Conservation (phyloP, 306 rosid species). For the Cajanus cajan region DNA sequence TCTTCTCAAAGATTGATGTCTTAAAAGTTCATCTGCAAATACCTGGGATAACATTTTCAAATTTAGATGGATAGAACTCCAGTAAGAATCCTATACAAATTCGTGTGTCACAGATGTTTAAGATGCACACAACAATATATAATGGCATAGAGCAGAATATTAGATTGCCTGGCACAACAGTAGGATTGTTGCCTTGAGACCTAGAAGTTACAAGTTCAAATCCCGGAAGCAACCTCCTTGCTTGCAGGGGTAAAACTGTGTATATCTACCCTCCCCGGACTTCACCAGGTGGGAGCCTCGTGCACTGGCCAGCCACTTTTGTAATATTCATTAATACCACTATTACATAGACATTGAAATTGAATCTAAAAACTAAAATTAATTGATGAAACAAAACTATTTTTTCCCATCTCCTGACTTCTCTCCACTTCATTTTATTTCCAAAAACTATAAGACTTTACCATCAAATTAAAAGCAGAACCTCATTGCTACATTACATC, state of each 20-base stretch:
- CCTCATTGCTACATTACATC: not conserved
- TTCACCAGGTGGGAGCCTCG: not conserved
- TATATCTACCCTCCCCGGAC: not conserved
- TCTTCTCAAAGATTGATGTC: constrained; percentile 54
- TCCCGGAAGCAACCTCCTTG: not conserved
- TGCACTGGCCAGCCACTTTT: not conserved
- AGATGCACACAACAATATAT: not conserved
- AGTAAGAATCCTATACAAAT: constrained; percentile 19
- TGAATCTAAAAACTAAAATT: not conserved
- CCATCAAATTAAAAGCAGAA: not conserved
- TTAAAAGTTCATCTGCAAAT: constrained; percentile 74
- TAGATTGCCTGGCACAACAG: not conserved
- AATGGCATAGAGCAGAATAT: not conserved
- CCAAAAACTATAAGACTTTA: not conserved
- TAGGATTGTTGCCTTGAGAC: not conserved
- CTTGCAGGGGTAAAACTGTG: not conserved
- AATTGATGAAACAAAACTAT: not conserved
- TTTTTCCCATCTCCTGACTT: not conserved
- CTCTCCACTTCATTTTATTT: not conserved
- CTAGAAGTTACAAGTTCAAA: not conserved
- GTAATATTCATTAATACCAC: not conserved
- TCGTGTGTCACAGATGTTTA: not conserved
- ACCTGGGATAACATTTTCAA: constrained; percentile 50
- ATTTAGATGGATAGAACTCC: constrained; percentile 33
- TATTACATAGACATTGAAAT: not conserved